A percentile compares a stretch with the other conserved stretches of the same genome.
Conservation (phyloP, 2,329 filamentous ascomycete species). For the Fusarium veterinarium region DNA sequence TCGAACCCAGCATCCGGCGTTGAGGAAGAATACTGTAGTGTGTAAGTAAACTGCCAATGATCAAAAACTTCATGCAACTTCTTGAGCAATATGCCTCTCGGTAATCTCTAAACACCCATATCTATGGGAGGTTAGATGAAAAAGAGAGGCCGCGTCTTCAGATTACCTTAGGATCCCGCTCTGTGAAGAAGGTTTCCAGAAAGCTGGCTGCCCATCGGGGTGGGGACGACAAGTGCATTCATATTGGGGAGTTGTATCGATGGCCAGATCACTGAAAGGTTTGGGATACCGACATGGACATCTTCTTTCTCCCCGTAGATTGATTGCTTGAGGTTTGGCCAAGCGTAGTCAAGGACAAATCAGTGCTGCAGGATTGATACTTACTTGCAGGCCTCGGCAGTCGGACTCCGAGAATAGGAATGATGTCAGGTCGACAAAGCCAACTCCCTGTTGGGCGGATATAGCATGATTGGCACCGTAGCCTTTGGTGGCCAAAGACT, state of each 20-base stretch:
- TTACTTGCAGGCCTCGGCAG: conserved; percentile 61
- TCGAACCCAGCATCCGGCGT: conserved; percentile 47
- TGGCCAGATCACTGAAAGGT: conserved; percentile 66
- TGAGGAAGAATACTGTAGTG: conserved; percentile 54
- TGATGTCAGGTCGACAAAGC: conserved; percentile 83
- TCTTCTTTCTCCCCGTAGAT: conserved; percentile 67
- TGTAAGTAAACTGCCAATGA: conserved; percentile 40
- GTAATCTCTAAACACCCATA: conserved; percentile 61
- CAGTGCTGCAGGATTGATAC: conserved; percentile 39
- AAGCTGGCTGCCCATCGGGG: conserved; percentile 36
- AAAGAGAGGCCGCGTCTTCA: conserved; percentile 51
- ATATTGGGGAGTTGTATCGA: conserved; percentile 78
- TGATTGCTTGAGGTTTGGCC: conserved; percentile 1
- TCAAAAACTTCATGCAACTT: conserved; percentile 7
- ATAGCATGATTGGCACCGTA: conserved; percentile 87
- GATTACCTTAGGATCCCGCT: conserved; percentile 55
- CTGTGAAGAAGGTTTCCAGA: conserved; percentile 53
- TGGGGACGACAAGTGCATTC: conserved; percentile 49
- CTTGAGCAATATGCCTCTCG: conserved; percentile 56
- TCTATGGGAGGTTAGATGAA: conserved; percentile 62
- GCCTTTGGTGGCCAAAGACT: conserved; percentile 72
- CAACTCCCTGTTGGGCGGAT: conserved; percentile 71
- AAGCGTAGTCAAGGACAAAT: conserved; percentile 13
- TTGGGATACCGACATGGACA: conserved; percentile 61
- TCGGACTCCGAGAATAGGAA: conserved; percentile 78